Evolutionary conservation across 345 rosid species (phyloP), one percentile per base, ranked within the genome.

Genomic region (Heritiera littoralis): DNA sequence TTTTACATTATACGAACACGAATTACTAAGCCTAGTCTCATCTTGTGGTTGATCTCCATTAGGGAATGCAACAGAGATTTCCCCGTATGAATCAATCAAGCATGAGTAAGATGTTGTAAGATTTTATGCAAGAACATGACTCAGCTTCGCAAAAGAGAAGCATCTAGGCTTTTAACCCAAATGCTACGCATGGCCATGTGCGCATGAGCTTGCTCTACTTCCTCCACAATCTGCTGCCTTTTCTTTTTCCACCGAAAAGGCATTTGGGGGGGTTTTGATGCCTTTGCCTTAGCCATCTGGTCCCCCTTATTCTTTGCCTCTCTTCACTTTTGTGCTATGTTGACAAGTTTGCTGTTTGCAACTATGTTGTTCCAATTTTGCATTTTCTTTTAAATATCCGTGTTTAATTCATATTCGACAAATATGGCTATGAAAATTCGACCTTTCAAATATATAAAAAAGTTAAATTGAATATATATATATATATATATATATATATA

Each of bases 61-160:
- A 5, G n/a, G n/a, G 43, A 66, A 66, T 45, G 43, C 58, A 73
- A 30, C 46, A 17, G 18, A 63, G 32, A 63, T 67, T 73, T 74
- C 76, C 78, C 74, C 65, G 76, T 81, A 81, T 77, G 63, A 35
- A 77, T 71, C 52, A 63, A 72, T 63, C 52, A 63, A 72, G 60
- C 52, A 64, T 13, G 60, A 55, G 74, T 45, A 54, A 74, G 13
- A 58, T n/a, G 10, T 58, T 7, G 2, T 56, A 7, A 9, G 63
- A 20, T 20, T 58, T 58, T 58, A n/a, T 58, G 20, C 4, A 58
- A 58, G 8, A 58, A 20, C 12, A 58, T 0, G 63, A 20, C 7
- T 10, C 30, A 23, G 9, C 6, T 35, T 3, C 72, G 9, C 8
- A 43, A 17, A 38, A 51, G 32, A 40, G 30, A 11, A 76, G 78